A percentile compares a stretch with the other conserved stretches of the same genome.
These are phyloP conservation scores for Cucumis melo DNA, from an alignment of 306 rosid genomes.

Conservation along the genomic window DNA sequence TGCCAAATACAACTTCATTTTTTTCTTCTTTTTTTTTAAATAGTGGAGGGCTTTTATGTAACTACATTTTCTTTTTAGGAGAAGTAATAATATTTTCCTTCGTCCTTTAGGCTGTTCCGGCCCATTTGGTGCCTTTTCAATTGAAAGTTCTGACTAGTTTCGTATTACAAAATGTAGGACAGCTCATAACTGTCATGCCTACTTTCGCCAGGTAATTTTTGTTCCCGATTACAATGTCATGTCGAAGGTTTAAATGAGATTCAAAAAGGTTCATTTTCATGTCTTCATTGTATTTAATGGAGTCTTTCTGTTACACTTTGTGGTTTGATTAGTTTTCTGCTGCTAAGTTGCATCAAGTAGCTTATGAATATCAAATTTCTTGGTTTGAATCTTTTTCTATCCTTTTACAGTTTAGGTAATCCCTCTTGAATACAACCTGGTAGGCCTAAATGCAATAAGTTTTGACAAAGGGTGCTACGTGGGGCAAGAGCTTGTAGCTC, in stretches of 20 bases:
- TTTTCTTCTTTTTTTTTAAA: no score
- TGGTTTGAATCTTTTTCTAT: background rate
- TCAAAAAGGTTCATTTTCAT: constrained; percentile 45
- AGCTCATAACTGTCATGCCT: constrained; percentile 9
- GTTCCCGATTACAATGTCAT: constrained; percentile 94
- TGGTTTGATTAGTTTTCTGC: background rate
- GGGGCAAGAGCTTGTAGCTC: constrained; percentile 87
- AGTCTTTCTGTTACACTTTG: background rate
- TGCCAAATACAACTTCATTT: background rate
- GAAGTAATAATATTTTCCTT: background rate
- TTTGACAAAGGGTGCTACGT: constrained; percentile 94
- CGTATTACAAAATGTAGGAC: background rate
- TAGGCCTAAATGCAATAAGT: constrained; percentile 77
- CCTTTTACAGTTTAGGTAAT: constrained; percentile 58
- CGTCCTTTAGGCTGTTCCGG: background rate
- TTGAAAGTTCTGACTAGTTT: background rate
- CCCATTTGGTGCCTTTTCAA: background rate
- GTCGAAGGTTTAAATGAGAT: constrained; percentile 90
- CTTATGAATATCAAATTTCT: background rate
- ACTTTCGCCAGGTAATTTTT: constrained; percentile 54
- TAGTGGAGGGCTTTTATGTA: background rate
- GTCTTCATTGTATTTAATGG: background rate
- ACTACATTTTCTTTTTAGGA: background rate
- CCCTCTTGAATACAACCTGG: constrained; percentile 88
- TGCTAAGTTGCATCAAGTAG: background rate